These are phyloP conservation scores for Echinosophora koreensis DNA, from an alignment of 306 rosid genomes.

Conservation along the genomic window DNA sequence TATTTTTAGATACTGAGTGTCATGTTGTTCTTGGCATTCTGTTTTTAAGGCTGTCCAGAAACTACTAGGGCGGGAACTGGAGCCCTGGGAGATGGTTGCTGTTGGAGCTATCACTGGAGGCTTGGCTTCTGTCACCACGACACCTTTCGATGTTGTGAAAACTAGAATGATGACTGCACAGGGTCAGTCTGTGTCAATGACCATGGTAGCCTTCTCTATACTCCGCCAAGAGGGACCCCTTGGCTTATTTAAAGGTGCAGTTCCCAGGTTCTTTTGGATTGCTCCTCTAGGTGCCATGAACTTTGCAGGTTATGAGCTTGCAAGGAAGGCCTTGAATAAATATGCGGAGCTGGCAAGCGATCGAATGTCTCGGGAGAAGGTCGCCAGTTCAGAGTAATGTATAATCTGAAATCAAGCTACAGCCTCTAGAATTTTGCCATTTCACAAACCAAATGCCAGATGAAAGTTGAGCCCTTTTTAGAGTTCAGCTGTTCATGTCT, in stretches of 20 bases:
- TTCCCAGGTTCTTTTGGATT: constrained; percentile 98
- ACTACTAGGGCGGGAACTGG: constrained; percentile 80
- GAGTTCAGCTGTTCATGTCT: constrained; percentile 49
- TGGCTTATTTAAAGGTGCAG: constrained; percentile 93
- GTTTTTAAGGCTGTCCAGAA: constrained; percentile 70
- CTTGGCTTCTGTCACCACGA: constrained; percentile 89
- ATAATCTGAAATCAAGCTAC: neutral
- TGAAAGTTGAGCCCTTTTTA: constrained; percentile 50
- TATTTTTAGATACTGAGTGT: neutral
- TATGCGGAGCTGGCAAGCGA: constrained; percentile 59
- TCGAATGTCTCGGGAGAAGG: constrained; percentile 28
- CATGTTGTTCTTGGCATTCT: constrained; percentile 28
- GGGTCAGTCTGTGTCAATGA: constrained; percentile 84
- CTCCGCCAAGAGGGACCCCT: constrained; percentile 89
- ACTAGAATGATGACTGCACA: constrained; percentile 98
- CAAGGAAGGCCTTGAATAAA: constrained; percentile 93
- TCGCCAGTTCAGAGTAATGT: constrained; percentile 54
- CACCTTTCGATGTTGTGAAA: constrained; percentile 98
- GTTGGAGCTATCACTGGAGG: constrained; percentile 99
- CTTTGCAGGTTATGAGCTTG: constrained; percentile 96
- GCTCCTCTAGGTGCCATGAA: constrained; percentile 99
- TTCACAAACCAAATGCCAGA: constrained; percentile 44
- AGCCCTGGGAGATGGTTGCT: constrained; percentile 91
- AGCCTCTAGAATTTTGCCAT: constrained; percentile 24
- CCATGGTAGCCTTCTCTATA: constrained; percentile 75